phyloP scores from a whole-genome alignment of 1,284 basidiomycete genomes.

The Tilletiaria anomala region DNA sequence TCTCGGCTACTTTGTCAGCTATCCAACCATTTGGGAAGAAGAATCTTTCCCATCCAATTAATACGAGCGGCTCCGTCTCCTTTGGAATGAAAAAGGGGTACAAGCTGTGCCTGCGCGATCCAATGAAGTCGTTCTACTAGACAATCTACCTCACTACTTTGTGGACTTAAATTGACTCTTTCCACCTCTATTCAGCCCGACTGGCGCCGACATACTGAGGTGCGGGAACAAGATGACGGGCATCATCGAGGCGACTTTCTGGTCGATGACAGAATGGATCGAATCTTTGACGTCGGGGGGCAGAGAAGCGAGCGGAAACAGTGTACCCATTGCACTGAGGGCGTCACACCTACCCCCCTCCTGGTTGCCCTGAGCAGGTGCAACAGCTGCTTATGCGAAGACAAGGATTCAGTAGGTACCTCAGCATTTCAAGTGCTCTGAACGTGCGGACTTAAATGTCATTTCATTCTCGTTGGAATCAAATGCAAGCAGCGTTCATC shows the following conservation, averaged over 20 bases:
- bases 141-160: constrained; percentile 58
- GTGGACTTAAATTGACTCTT: constrained; percentile 66
- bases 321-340: constrained; percentile 43
- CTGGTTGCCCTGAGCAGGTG: constrained; percentile 73
- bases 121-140: constrained; percentile 73
- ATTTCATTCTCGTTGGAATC: constrained; percentile 49
- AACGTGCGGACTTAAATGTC: neutral
- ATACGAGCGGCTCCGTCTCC: constrained; percentile 51
- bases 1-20: constrained; percentile 19
- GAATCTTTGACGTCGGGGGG: constrained; percentile 79
- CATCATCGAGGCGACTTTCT: constrained; percentile 83
- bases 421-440: constrained; percentile 1
- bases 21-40: constrained; percentile 48
- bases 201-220: constrained; percentile 62
- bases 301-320: constrained; percentile 78
- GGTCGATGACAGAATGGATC: constrained; percentile 29
- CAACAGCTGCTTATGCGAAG: constrained; percentile 84
- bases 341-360: constrained; percentile 64
- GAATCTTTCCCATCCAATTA: constrained; percentile 59
- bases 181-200: constrained; percentile 54
- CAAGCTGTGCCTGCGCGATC: constrained; percentile 59
- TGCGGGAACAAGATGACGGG: constrained; percentile 76
- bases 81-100: constrained; percentile 67
- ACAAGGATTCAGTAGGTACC: constrained; percentile 62
- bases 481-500: constrained; percentile 91